Conservation (phyloP, 176 grass and related monocot genomes). For the Rhynchospora tenuis region DNA sequence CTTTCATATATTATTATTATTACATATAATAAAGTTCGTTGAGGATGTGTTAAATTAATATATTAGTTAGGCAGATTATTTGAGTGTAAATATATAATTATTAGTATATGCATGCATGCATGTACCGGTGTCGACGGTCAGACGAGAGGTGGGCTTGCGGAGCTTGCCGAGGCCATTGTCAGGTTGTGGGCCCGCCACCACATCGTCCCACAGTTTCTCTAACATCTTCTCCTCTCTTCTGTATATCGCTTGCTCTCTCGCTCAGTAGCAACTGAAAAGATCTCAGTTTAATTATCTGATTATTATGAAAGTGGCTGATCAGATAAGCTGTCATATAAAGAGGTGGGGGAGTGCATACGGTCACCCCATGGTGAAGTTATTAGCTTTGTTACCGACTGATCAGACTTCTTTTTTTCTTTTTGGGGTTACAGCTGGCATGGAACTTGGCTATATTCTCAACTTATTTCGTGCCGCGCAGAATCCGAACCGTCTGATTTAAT, state of each 20-base stretch:
- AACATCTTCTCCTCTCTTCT: not conserved
- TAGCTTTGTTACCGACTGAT: not conserved
- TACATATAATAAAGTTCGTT: no score
- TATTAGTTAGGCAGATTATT: not conserved
- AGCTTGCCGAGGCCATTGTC: constrained; percentile 82
- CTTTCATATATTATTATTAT: no score
- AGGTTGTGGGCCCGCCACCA: constrained; percentile 74
- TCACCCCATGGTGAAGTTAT: constrained; percentile 11
- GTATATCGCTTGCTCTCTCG: not conserved
- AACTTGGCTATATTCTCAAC: no score
- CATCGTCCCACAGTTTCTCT: constrained; percentile 93
- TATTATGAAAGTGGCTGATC: not conserved
- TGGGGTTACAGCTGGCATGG: no score
- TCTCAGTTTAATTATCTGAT: not conserved
- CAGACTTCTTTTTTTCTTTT: no score
- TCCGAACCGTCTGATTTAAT: no score
- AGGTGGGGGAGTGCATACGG: not conserved
- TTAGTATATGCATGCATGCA: not conserved
- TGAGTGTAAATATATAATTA: not conserved
- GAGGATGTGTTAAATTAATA: not conserved
- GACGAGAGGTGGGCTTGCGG: constrained; percentile 33
- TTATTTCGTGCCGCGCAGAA: no score
- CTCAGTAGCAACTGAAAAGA: not conserved
- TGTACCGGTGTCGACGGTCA: constrained; percentile 50
- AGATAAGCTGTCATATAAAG: constrained; percentile 3